These are phyloP conservation scores for Psilocybe cyanescens DNA, from an alignment of 768 basidiomycete genomes.

Conservation along the genomic window DNA sequence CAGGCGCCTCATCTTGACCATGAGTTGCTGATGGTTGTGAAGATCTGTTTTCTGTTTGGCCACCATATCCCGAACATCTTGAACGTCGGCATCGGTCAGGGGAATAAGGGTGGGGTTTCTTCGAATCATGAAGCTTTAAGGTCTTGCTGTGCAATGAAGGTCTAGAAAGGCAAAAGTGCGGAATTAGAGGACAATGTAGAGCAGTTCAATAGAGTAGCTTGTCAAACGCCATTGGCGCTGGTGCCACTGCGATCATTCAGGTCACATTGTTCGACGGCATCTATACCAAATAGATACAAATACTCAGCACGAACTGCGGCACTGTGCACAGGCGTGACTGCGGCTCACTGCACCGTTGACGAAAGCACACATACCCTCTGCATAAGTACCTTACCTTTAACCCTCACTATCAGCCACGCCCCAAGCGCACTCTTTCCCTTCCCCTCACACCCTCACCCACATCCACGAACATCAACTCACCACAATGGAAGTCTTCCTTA, in stretches of 20 bases:
- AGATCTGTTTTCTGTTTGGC: constrained; percentile 49
- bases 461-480: constrained; percentile 12
- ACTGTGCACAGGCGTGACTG: constrained; percentile 19
- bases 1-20: constrained; percentile 48
- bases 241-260: not conserved
- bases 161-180: not conserved
- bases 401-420: constrained; percentile 17
- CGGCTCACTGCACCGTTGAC: constrained; percentile 19
- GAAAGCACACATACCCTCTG: constrained; percentile 14
- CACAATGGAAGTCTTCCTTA: constrained; percentile 68
- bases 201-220: not conserved
- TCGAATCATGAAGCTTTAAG: constrained; percentile 60
- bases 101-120: constrained; percentile 76
- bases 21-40: constrained; percentile 41
- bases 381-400: constrained; percentile 9
- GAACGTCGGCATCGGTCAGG: constrained; percentile 78
- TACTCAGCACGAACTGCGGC: constrained; percentile 16
- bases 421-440: constrained; percentile 18
- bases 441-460: constrained; percentile 16
- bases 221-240: not conserved
- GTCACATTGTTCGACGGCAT: constrained; percentile 20
- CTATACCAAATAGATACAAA: constrained; percentile 21
- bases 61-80: constrained; percentile 72
- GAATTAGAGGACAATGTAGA: not conserved
- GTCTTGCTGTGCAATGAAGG: not conserved